Base-by-base conservation (phyloP, 768 basidiomycete genomes). In the Agrocybe chaxingu region DNA sequence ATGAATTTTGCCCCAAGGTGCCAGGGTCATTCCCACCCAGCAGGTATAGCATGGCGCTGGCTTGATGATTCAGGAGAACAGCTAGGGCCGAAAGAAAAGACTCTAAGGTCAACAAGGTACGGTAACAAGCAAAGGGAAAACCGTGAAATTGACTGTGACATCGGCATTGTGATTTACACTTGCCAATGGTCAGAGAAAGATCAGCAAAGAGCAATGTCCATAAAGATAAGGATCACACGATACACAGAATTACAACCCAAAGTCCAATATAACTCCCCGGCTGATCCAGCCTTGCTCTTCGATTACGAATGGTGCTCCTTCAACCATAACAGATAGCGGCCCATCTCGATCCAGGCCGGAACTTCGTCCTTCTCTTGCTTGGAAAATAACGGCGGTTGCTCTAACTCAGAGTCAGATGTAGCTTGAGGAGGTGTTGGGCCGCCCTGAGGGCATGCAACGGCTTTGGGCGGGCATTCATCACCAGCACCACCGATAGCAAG, bases 261-360 rank as follows among this genome's bases (percentile, higher is more conserved):
- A 24, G 24, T 24, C 24, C 24, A 24, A 24, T 31, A 39, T 12
- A n/a, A 24, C 11, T 44, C 34, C 13, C 6, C 29, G 29, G 7
- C 32, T 8, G 8, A n/a, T 30, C 11, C 29, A 12, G 3, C 9
- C 47, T 46, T 29, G 16, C 38, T 42, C 31, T 18, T 24, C 30
- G n/a, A 39, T 33, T 12, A 33, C 31, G 31, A 50, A 3, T 50
- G 54, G 19, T 61, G 47, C 42, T 61, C 57, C 13, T 54, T 57
- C 32, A 56, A 29, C 18, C 43, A 54, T 10, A 56, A n/a, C 3
- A 54, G 51, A 33, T 48, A 58, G 2, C 60, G 47, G 2, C 51
- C 57, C 8, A 16, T 30, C 32, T 53, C 60, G 2, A 58, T 47
- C 60, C 60, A 61, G 3, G 60, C 38, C 8, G 53, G 48, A 8